phyloP scores from a whole-genome alignment of 768 basidiomycete genomes.

The Tricholoma bakamatsutake region DNA sequence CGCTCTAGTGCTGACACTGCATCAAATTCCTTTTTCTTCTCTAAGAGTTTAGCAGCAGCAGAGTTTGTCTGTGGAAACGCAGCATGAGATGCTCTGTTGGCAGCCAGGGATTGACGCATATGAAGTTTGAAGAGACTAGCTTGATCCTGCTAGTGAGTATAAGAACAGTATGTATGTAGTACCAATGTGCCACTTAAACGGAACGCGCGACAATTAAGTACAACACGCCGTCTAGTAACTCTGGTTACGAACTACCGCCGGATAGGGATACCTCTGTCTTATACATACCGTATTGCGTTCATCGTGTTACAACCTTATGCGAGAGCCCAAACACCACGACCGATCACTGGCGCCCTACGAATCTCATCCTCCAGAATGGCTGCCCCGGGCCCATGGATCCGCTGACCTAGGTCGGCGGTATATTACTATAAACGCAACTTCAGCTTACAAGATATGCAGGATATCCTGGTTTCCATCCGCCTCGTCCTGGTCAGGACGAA shows the following conservation, averaged over 20 bases:
- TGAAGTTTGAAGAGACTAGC: not conserved
- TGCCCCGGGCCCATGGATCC: conserved; percentile 56
- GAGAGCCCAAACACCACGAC: conserved; percentile 29
- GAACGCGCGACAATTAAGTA: too few relatives aligned
- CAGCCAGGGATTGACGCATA: conserved; percentile 55
- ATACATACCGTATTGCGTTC: not conserved
- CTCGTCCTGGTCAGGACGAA: conserved; percentile 69
- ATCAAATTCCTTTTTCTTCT: conserved; percentile 81
- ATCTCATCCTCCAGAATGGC: conserved; percentile 66
- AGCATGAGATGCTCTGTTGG: conserved; percentile 45
- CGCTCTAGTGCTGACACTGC: conserved; percentile 68
- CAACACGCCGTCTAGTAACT: too few relatives aligned
- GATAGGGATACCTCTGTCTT: not conserved
- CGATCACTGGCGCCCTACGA: conserved; percentile 48
- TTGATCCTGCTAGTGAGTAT: too few relatives aligned
- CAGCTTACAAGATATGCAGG: conserved; percentile 35
- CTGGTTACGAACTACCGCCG: too few relatives aligned
- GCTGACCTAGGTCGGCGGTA: conserved; percentile 60
- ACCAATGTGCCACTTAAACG: too few relatives aligned
- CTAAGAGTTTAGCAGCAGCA: conserved; percentile 52
- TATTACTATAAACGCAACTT: not conserved
- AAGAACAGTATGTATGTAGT: too few relatives aligned
- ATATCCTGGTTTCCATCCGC: conserved; percentile 72
- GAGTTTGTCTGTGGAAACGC: conserved; percentile 34
- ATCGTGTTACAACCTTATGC: conserved; percentile 21